Base-by-base conservation (phyloP, 768 basidiomycete genomes). In the Floccularia luteovirens region DNA sequence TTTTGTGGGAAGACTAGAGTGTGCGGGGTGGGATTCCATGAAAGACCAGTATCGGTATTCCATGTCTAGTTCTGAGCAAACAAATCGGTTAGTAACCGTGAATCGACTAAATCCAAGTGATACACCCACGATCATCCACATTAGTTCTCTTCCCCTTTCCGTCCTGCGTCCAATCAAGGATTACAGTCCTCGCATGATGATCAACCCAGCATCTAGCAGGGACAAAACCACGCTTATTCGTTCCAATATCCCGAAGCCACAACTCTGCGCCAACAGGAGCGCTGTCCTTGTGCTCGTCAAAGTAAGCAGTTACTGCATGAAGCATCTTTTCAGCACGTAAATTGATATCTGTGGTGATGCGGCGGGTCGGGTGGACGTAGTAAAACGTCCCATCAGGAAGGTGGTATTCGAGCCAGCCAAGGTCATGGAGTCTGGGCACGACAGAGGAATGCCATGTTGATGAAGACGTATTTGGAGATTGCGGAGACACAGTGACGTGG, bases 21-120 rank as follows among this genome's bases (percentile, higher is more conserved):
- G 88, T 0, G 82, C 83, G 0, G 88, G 88, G 48, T 90, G 86
- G 24, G 72, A 61, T 56, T 88, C 82, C 60, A 90, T 71, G 52
- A 80, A 90, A 4, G 75, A 63, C 89, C 89, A 90, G 52, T 88
- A 90, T 40, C 82, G 68, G 48, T 82, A 86, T 52, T 87, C 83
- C 50, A 78, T 69, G 41, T 89, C 84, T 16, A 86, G 62, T 33
- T 74, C 88, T 89, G 45, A n/a, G n/a, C 12, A 36, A 48, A n/a
- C 16, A 16, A 39, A 17, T n/a, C n/a, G 12, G 30, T 31, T 27
- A 41, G 30, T 7, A 27, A 36, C 5, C 5, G 3, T 25, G 20
- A 5, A 24, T 4, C 43, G 3, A 30, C 19, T 36, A 27, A 10
- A 10, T 3, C 7, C 21, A 39, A 42, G 25, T 38, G 44, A n/a